Conservation (phyloP, 2,329 filamentous ascomycete genomes). For the Cladosporium sp. region DNA sequence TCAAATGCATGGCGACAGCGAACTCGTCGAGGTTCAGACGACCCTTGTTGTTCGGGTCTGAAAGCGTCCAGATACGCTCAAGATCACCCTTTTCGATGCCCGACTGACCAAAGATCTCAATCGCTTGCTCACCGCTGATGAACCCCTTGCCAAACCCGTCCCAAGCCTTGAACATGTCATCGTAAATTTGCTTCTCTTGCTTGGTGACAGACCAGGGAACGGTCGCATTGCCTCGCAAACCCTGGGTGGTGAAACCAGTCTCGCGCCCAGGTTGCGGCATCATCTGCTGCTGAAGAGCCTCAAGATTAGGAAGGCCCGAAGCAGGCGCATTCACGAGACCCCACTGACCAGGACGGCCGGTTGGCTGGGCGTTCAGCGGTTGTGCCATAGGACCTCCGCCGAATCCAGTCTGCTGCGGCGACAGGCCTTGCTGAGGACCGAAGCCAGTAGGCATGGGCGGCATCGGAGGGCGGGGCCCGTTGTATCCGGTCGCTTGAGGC, state of each 20-base stretch:
- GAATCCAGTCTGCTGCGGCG: constrained; percentile 61
- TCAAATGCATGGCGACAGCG: constrained; percentile 97
- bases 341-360: constrained; percentile 90
- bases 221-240: constrained; percentile 85
- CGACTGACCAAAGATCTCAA: constrained; percentile 96
- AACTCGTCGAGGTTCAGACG: constrained; percentile 95
- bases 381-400: constrained; percentile 48
- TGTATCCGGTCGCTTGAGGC: constrained; percentile 72
- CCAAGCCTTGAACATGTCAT: constrained; percentile 92
- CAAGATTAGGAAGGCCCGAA: constrained; percentile 85
- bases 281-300: constrained; percentile 85
- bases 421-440: constrained; percentile 49
- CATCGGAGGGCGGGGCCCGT: constrained; percentile 71
- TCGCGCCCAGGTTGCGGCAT: constrained; percentile 96
- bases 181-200: constrained; percentile 95
- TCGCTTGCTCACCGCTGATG: constrained; percentile 84
- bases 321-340: constrained; percentile 94
- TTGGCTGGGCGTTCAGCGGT: constrained; percentile 83
- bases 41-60: constrained; percentile 89
- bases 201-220: constrained; percentile 99
- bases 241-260: constrained; percentile 76
- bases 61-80: constrained; percentile 89
- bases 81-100: constrained; percentile 85
- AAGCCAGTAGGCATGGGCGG: constrained; percentile 73
- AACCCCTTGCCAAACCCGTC: constrained; percentile 90